A percentile compares a stretch with the other conserved stretches of the same genome.
phyloP scores from a whole-genome alignment of 2,329 filamentous ascomycete species.

The Sporothrix pseudoabietina region DNA sequence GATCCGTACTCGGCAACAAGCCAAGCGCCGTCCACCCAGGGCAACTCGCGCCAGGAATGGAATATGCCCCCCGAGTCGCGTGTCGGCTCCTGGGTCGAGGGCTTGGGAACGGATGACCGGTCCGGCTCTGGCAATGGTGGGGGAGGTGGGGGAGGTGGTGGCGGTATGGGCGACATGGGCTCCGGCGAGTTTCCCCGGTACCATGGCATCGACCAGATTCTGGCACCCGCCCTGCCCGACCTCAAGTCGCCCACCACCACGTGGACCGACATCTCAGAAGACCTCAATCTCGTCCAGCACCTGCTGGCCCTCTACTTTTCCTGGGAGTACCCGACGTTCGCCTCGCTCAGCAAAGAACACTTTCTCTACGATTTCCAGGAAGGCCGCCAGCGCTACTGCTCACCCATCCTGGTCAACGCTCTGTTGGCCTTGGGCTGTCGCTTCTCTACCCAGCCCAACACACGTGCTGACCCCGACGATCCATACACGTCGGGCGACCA shows the following conservation, averaged over 20 bases:
- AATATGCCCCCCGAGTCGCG: slow-evolving; percentile 48
- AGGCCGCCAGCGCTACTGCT: slow-evolving; percentile 66
- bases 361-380: slow-evolving; percentile 67
- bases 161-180: not conserved
- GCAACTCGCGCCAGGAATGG: slow-evolving; percentile 55
- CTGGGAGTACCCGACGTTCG: slow-evolving; percentile 76
- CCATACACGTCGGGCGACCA: slow-evolving; percentile 69
- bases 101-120: slow-evolving; percentile 39
- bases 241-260: slow-evolving; percentile 48
- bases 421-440: slow-evolving; percentile 67
- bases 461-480: slow-evolving; percentile 63
- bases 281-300: slow-evolving; percentile 62
- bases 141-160: not conserved
- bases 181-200: slow-evolving; percentile 37
- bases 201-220: slow-evolving; percentile 51
- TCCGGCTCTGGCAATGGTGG: slow-evolving; percentile 26
- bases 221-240: slow-evolving; percentile 51
- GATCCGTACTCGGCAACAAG: slow-evolving; percentile 49
- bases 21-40: slow-evolving; percentile 50
- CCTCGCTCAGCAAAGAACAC: slow-evolving; percentile 70
- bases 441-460: slow-evolving; percentile 66
- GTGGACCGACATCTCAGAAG: slow-evolving; percentile 65
- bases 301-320: slow-evolving; percentile 70
- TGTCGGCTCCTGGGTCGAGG: slow-evolving; percentile 56
- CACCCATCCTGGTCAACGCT: slow-evolving; percentile 66